Evolutionary conservation across 139 green algal species (phyloP).

Genomic region (Nannochloris sp.): DNA sequence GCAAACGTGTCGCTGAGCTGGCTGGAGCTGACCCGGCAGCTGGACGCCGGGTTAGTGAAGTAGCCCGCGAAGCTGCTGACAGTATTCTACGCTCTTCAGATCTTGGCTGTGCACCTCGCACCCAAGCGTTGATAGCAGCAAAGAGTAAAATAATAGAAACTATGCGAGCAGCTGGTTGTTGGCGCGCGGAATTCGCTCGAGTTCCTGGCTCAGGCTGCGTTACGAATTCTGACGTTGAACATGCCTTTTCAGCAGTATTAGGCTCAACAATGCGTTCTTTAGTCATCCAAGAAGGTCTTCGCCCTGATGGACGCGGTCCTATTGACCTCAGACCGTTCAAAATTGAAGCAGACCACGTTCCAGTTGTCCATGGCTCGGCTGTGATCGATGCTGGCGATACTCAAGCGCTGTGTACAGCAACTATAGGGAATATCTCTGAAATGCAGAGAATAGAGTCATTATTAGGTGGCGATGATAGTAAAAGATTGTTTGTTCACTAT

Average conservation of each 20-base stretch:
- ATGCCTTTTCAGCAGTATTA: conserved; percentile 13
- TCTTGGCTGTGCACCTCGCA: neutral
- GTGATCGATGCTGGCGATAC: conserved; percentile 93
- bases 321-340: neutral
- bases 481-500: conserved; percentile 49
- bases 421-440: conserved; percentile 25
- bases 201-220: conserved; percentile 28
- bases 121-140: conserved; percentile 2
- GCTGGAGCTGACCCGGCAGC: conserved; percentile 15
- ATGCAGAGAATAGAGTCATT: conserved; percentile 10
- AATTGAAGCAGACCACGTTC: conserved; percentile 37
- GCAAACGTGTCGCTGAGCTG: conserved; percentile 3
- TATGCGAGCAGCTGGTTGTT: conserved; percentile 1
- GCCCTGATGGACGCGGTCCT: conserved; percentile 33
- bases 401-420: conserved; percentile 64
- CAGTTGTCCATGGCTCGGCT: conserved; percentile 57
- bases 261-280: conserved; percentile 5
- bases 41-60: neutral
- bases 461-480: conserved; percentile 2
- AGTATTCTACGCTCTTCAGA: conserved; percentile 4
- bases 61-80: neutral
- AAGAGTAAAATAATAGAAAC: conserved; percentile 5
- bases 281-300: conserved; percentile 18
- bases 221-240: conserved; percentile 29
- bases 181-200: conserved; percentile 18